These are phyloP conservation scores for Boletus huronensis DNA, from an alignment of 768 basidiomycete species.

Conservation along the genomic window DNA sequence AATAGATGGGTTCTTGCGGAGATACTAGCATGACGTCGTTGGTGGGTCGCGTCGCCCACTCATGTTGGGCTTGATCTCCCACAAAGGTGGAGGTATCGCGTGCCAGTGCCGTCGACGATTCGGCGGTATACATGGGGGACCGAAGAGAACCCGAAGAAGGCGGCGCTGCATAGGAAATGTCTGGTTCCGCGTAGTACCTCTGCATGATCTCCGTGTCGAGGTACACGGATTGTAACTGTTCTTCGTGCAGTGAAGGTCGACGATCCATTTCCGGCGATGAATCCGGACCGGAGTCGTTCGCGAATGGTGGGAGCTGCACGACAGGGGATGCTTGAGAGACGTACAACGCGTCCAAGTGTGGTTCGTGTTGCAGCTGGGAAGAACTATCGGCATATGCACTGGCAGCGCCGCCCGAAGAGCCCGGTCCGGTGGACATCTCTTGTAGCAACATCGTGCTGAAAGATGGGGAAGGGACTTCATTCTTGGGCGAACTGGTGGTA, in stretches of 20 bases:
- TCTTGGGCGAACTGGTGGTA: constrained; percentile 21
- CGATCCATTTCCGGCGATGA: constrained; percentile 10
- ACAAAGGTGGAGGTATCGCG: constrained; percentile 14
- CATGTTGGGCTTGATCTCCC: constrained; percentile 7
- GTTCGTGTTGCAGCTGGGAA: constrained; percentile 9
- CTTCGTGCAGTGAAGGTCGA: constrained; percentile 21
- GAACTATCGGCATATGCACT: constrained; percentile 4
- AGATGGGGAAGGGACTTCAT: constrained; percentile 30
- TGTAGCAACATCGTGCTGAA: constrained; percentile 25
- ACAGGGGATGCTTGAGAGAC: constrained; percentile 19
- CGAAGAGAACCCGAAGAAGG: constrained; percentile 6
- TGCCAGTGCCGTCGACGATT: constrained; percentile 8
- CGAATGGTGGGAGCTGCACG: constrained; percentile 17
- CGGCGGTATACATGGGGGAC: constrained; percentile 20
- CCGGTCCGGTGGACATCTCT: not conserved
- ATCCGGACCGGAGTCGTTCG: constrained; percentile 14
- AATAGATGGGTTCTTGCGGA: constrained; percentile 14
- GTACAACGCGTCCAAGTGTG: constrained; percentile 18
- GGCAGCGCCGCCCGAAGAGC: constrained; percentile 18
- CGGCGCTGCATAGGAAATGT: constrained; percentile 9
- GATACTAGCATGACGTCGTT: constrained; percentile 16
- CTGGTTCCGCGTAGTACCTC: constrained; percentile 19
- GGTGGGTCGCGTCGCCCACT: constrained; percentile 14
- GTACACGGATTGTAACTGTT: constrained; percentile 20
- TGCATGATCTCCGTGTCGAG: constrained; percentile 23